Base-by-base conservation (phyloP, 2,329 filamentous ascomycete genomes). In the Ceratocystis cacaofunesta region DNA sequence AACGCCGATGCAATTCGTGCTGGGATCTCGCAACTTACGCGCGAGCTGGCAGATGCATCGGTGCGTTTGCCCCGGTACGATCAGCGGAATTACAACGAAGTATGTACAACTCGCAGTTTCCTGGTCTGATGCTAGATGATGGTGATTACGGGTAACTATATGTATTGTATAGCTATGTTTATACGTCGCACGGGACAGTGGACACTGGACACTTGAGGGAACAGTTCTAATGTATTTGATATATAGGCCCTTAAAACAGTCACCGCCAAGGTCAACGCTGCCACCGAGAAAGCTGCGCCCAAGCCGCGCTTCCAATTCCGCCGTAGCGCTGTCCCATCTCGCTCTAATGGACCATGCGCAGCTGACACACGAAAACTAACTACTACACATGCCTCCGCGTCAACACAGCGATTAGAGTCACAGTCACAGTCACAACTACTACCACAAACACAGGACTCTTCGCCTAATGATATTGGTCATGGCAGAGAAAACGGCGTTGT, bases 1-100 rank as follows among this genome's bases (percentile, higher is more conserved):
- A 89, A 89, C 63, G 85, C 88, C 60, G 91, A 96, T 70, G 83
- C 89, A 71, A 87, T 91, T 69, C 80, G 95, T 15, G 85, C 88
- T 17, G 84, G 85, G 68, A 94, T 97, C 71, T 86, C 89, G 36
- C 83, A 85, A 66, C 80, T 97, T 17, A 91, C 90, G 1, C 88
- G 87, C 69, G 87, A 94, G 70, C 89, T 96, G 48, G 87, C 89
- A 69, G 91, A 96, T 75, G 88, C 89, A 0, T 84, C 88, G 1
- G 85, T 86, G 65, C 90, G 87, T 70, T 84, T 96, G 17, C 91
- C 94, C 2, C 85, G 90, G 6, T 95, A 96, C 73, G 94, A 97
- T 71, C 90, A 94, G 74, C 85, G 89, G 70, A 87, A 88, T 28
- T 97, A 96, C 72, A 83, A 86, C 55, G 85, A 92, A 77, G 89